These are phyloP conservation scores for Hypoxylon sp. DNA, from an alignment of 2,329 filamentous ascomycete genomes.

Conservation along the genomic window DNA sequence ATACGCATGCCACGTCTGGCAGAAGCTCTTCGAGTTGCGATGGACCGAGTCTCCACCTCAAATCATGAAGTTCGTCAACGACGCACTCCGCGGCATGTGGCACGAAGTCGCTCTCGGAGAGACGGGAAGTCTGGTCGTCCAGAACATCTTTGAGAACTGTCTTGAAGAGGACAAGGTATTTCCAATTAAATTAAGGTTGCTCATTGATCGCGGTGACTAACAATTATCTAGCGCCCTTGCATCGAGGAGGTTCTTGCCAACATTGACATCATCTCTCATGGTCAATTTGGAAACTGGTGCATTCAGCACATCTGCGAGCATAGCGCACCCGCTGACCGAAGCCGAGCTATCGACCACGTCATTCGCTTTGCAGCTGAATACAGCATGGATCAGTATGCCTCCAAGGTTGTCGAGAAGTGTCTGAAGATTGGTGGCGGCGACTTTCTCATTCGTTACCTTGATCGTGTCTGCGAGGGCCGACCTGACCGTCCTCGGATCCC, in stretches of 20 bases:
- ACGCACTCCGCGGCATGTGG: slow-evolving; percentile 96
- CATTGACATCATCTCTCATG: slow-evolving; percentile 95
- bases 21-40: slow-evolving; percentile 97
- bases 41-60: slow-evolving; percentile 95
- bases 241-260: slow-evolving; percentile 95
- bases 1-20: slow-evolving; percentile 99
- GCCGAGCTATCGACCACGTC: slow-evolving; percentile 93
- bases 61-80: slow-evolving; percentile 98
- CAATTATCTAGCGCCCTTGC: slow-evolving; percentile 78
- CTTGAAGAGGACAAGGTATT: slow-evolving; percentile 96
- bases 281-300: slow-evolving; percentile 99
- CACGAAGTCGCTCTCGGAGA: slow-evolving; percentile 97
- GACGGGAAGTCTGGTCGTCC: slow-evolving; percentile 96
- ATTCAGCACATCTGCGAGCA: slow-evolving; percentile 99
- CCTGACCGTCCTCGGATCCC: slow-evolving; percentile 93
- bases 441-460: slow-evolving; percentile 90
- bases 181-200: slow-evolving; percentile 15
- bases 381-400: slow-evolving; percentile 98
- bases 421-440: slow-evolving; percentile 93
- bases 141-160: slow-evolving; percentile 99
- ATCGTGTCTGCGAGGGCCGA: slow-evolving; percentile 91
- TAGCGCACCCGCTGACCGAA: slow-evolving; percentile 88
- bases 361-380: slow-evolving; percentile 93
- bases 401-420: slow-evolving; percentile 98
- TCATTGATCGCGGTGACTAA: slow-evolving; percentile 18